These are phyloP conservation scores for Halophytophthora batemanensis DNA, from an alignment of 352 stramenopile species.

Conservation along the genomic window DNA sequence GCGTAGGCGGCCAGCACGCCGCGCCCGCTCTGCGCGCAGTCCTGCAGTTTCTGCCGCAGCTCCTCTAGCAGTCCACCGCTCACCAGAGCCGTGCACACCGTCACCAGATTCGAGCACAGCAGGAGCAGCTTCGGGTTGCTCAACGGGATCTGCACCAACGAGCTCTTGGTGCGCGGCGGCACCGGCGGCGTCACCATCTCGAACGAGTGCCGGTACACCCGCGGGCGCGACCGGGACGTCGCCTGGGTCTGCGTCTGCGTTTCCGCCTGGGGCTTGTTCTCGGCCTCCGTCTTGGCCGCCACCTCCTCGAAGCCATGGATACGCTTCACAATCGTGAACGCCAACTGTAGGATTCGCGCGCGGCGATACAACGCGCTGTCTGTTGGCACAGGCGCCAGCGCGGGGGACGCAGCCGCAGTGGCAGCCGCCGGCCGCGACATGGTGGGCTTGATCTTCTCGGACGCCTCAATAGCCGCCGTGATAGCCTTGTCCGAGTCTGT, in stretches of 20 bases:
- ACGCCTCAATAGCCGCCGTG: slow-evolving; percentile 45
- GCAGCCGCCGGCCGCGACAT: slow-evolving; percentile 22
- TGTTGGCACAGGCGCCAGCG: slow-evolving; percentile 24
- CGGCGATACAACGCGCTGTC: slow-evolving; percentile 54
- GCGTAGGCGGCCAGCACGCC: slow-evolving; percentile 40
- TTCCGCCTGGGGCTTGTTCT: slow-evolving; percentile 13
- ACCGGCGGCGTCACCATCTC: slow-evolving; percentile 51
- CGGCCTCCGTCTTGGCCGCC: slow-evolving; percentile 27
- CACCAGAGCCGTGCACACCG: slow-evolving; percentile 39
- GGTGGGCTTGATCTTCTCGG: slow-evolving; percentile 48
- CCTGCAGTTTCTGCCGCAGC: slow-evolving; percentile 42
- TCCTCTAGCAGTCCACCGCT: slow-evolving; percentile 37
- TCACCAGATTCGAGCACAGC: slow-evolving; percentile 55
- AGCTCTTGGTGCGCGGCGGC: slow-evolving; percentile 27
- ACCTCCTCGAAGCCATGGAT: slow-evolving; percentile 63
- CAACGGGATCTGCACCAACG: slow-evolving; percentile 51
- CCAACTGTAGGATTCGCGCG: slow-evolving; percentile 53
- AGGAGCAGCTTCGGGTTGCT: slow-evolving; percentile 58
- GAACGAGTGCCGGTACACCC: slow-evolving; percentile 56
- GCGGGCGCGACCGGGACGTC: no score
- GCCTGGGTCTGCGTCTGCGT: no score
- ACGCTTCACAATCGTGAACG: slow-evolving; percentile 54
- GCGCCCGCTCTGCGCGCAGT: slow-evolving; percentile 39
- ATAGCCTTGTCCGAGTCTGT: slow-evolving; percentile 63
- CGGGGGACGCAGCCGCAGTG: slow-evolving; percentile 16